Base-by-base conservation (phyloP, 306 rosid genomes). In the Quercus dentata region DNA sequence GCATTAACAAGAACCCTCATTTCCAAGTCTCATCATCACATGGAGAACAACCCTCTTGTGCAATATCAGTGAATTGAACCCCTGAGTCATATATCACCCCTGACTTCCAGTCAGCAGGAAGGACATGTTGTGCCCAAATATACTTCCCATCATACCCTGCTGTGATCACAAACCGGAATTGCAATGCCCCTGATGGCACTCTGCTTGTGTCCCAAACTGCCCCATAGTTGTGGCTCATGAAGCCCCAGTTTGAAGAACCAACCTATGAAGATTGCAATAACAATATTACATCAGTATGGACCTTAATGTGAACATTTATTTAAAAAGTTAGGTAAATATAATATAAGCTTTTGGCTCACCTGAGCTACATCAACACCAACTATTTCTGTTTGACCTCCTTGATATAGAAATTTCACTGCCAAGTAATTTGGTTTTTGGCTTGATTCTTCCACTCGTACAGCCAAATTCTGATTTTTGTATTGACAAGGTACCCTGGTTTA, bases 331-430 rank as follows among this genome's bases (percentile, higher is more conserved):
- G 17, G 17, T 33, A 63, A 18, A 19, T 28, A 12, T 13, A 21
- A 23, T 4, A 25, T 65, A 65, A 6, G 23, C 23, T 73, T 77
- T 33, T 73, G 69, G 58, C 83, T 41, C 71, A 94, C 98, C 93
- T 86, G 85, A 80, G 99, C 99, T 27, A 95, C 90, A 68, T 95
- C 97, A 55, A 90, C 89, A 5, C n/a, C 85, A 1, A 86, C 98
- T 6, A 95, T 91, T 83, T 93, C 99, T 1, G 99, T 95, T 87
- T 95, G 98, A 75, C 99, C 99, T 1, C 99, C 99, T 83, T 95
- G 97, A 59, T 89, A 91, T 83, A 95, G 75, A 65, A 95, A 78
- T 86, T 84, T 89, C 23, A 95, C 76, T 13, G 94, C 93, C 4
- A 95, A 75, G 54, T 85, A 93, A 56, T 81, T 13, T n/a, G 97